phyloP scores from a whole-genome alignment of 768 basidiomycete species.

The Boletus insuetus region DNA sequence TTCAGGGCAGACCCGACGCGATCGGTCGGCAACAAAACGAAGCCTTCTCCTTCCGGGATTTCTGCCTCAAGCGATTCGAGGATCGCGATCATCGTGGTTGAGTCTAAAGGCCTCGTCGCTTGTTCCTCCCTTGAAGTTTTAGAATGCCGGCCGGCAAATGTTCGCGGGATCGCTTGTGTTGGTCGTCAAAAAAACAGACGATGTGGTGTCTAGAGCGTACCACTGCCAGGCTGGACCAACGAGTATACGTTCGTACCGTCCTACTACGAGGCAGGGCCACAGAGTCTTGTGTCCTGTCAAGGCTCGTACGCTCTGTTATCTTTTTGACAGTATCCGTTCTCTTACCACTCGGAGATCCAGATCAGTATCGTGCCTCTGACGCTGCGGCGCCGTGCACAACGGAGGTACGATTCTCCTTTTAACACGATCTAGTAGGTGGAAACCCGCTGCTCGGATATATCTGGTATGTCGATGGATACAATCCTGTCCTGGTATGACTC shows the following conservation, averaged over 20 bases:
- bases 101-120: constrained; percentile 29
- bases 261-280: background rate
- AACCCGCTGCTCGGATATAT: background rate
- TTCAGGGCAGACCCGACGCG: constrained; percentile 4
- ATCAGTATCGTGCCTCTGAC: constrained; percentile 9
- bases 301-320: background rate
- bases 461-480: background rate
- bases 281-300: background rate
- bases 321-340: background rate
- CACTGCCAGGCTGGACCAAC: background rate
- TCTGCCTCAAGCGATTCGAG: constrained; percentile 27
- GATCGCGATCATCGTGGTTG: constrained; percentile 26
- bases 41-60: constrained; percentile 14
- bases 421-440: background rate
- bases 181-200: background rate
- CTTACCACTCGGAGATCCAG: constrained; percentile 3
- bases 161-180: constrained; percentile 32
- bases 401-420: constrained; percentile 1
- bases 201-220: background rate
- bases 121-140: constrained; percentile 14
- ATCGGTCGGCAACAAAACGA: constrained; percentile 27
- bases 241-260: background rate
- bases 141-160: constrained; percentile 27
- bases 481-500: constrained; percentile 1
- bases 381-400: constrained; percentile 11